Evolutionary conservation across 1,139 yeast species (phyloP), one percentile per base, ranked within the genome.

Genomic region (Diutina siamensis): DNA sequence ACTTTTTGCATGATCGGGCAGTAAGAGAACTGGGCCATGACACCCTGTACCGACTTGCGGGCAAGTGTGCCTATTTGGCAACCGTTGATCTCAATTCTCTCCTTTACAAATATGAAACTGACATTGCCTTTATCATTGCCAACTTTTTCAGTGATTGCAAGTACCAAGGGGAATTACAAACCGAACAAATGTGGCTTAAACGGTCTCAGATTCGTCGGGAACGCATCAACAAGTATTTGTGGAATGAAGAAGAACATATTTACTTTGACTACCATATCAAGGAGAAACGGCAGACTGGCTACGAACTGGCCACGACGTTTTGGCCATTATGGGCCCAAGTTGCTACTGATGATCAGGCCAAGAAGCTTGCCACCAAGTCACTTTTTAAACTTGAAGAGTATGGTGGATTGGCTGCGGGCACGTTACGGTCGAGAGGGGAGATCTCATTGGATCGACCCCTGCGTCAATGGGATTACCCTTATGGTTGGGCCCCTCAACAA

Each of bases 401-500:
- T 50, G 98, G 98, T 17, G 98, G 98, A 1, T 62, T 92, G 19
- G 95, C 78, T 1, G 83, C 96, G 0, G 95, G 97, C 40, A 83
- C 96, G 0, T 74, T 78, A 52, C 63, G 72, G 54, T 80, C 92
- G 3, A 71, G 95, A 49, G 97, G 97, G 25, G 78, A 68, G 17
- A 67, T 84, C 28, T 78, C 83, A 1, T 62, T 85, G 28, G 68
- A 75, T 46, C 70, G 89, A 54, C 96, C 95, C 21, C 79, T 85
- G 32, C 75, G 97, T 61, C 98, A 92, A 65, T 92, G 98, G 98
- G 98, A 92, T 61, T 92, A 82, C 60, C 98, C 98, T 5, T 87
- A 71, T 58, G 98, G 97, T 4, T 92, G 98, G 98, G 97, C 98
- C 0, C 98, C 98, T 2, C 98, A 94, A 61, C 98, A 92, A 61